Percentiles rank a stretch among this genome's conserved stretches.
Conservation (phyloP, 2,329 filamentous ascomycete genomes). For the Colletotrichum endophyticum region DNA sequence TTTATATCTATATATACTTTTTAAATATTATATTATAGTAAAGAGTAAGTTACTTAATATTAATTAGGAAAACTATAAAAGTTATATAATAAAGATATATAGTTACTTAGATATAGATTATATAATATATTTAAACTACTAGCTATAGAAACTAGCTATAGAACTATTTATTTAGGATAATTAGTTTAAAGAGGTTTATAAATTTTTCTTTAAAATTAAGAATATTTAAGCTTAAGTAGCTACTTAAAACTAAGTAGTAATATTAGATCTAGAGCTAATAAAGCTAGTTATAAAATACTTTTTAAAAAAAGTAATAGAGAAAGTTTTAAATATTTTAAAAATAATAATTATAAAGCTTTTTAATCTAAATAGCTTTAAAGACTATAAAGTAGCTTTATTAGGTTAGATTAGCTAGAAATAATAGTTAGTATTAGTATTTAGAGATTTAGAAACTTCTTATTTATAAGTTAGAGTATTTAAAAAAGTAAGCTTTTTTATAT, state of each 20-base stretch:
- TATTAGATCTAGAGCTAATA: no score
- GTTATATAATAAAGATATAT: not conserved
- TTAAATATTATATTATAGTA: not conserved
- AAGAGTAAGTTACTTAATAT: not conserved
- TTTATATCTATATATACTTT: not conserved
- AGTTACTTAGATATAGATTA: not conserved
- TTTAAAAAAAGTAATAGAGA: no score
- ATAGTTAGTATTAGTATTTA: no score
- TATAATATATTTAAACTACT: not conserved
- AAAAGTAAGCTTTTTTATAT: no score
- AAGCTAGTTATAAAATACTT: no score
- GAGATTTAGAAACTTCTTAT: no score
- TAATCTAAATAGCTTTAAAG: not conserved
- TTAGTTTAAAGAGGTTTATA: not conserved
- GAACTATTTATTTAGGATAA: not conserved
- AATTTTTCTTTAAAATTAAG: not conserved
- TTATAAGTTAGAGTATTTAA: no score
- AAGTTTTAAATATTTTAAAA: no score
- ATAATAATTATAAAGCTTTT: no score
- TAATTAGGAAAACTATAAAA: not conserved
- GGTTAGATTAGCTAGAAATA: no score
- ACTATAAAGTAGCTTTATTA: not conserved
- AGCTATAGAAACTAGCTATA: not conserved
- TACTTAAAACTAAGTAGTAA: no score
- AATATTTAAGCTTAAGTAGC: no score